Evolutionary conservation across 2,329 filamentous ascomycete species (phyloP).

Genomic region (Sphaerulina populicola): DNA sequence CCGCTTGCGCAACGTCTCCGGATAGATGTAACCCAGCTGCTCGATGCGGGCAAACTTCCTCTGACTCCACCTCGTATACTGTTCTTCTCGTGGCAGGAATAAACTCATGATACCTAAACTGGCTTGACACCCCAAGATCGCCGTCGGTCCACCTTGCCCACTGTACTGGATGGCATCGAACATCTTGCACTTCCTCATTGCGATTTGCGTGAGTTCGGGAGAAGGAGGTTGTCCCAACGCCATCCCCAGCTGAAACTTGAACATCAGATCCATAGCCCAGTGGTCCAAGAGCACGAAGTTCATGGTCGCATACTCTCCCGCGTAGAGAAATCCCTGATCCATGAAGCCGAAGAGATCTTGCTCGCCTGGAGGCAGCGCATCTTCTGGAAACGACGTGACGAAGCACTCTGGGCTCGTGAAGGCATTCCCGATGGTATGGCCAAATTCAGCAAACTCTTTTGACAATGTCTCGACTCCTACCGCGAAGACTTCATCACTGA

Average conservation of each 20-base stretch:
- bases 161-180: conserved; percentile 71
- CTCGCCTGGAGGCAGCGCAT: conserved; percentile 39
- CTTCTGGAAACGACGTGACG: conserved; percentile 55
- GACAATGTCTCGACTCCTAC: conserved; percentile 45
- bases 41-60: conserved; percentile 73
- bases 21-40: conserved; percentile 72
- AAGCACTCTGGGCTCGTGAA: conserved; percentile 55
- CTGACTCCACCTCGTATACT: conserved; percentile 69
- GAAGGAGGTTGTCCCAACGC: conserved; percentile 43
- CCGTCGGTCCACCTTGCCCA: conserved; percentile 60
- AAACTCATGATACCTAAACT: conserved; percentile 66
- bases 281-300: conserved; percentile 71
- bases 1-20: conserved; percentile 61
- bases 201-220: conserved; percentile 52
- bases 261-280: conserved; percentile 71
- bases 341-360: conserved; percentile 69
- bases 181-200: conserved; percentile 64
- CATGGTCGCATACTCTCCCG: conserved; percentile 61
- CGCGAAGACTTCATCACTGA: conserved; percentile 58
- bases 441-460: conserved; percentile 44
- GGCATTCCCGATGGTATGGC: conserved; percentile 49
- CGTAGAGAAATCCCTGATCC: conserved; percentile 59
- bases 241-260: conserved; percentile 61
- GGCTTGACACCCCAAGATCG: conserved; percentile 64
- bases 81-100: conserved; percentile 67